Base-by-base conservation (phyloP, 768 basidiomycete species). In the Melanogaster broomeanus region DNA sequence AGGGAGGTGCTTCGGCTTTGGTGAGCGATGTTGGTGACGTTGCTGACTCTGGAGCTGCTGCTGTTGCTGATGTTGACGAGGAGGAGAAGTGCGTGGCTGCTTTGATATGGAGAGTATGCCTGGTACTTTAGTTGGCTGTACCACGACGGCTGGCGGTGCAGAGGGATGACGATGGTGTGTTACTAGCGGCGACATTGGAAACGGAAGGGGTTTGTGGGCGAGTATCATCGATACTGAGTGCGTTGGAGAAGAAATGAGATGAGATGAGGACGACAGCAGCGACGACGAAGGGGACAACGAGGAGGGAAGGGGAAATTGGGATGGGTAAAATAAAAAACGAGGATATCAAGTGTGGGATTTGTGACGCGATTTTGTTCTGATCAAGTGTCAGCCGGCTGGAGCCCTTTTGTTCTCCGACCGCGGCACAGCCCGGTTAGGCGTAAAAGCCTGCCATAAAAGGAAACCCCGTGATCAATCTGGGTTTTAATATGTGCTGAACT, bases 61-160 rank as follows among this genome's bases (percentile, higher is more conserved):
- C n/a, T 63, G 66, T 19, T 64, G 66, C 18, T 64, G 73, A 45
- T 73, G 72, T 24, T 67, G 70, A 40, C 72, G 70, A 7, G 69
- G 71, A 0, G 65, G 55, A 6, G 66, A 62, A 42, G 66, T 62
- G 31, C 70, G 70, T 40, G 38, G 47, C 12, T 83, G 83, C 74
- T 83, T 86, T 48, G 85, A 81, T 44, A 90, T 76, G 42, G 83
- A 79, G 45, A 90, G 78, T 9, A 90, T 77, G 63, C 88, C 88
- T 0, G 88, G 88, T 0, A 82, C 87, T 48, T 78, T 78, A 12
- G 88, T 88, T 3, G 88, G 82, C 65, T 87, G 85, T 4, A 87
- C 82, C 53, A 84, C 76, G 60, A 85, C 80, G 31, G 82, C 77
- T 1, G 82, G 80, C 8, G 85, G 84, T 0, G 88, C 87, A 0